Base-by-base conservation (phyloP, 805 yeast species). In the Millerozyma miso region DNA sequence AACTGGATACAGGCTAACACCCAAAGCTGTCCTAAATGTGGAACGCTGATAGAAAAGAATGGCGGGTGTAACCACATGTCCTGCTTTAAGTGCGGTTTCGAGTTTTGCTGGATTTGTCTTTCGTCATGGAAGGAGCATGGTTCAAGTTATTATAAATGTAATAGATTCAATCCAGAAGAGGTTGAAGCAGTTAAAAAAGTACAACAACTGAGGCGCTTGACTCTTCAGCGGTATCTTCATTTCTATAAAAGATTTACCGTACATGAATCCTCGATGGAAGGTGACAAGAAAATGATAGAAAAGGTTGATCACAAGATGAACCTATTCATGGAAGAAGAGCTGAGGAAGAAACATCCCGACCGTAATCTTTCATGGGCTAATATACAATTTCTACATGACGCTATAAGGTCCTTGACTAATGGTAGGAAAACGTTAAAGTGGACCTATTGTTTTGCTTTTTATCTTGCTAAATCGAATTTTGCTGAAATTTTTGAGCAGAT, bases 61-160 rank as follows among this genome's bases (percentile, higher is more conserved):
- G 98, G 97, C 17, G 99, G 99, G 0, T 93, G 99, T 65, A 91
- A 91, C 63, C 99, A 93, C 64, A 91, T 93, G 96, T 76, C 81
- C 1, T 93, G 99, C 61, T 70, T 77, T 3, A 82, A 80, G 45
- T 93, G 99, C 61, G 57, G 60, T 10, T 64, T 78, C 59, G 87
- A 90, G 58, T 93, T 89, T 58, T 93, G 99, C 62, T 93, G 99
- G 99, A 80, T 90, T 33, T 93, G 99, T 62, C 59, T 79, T 47
- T 82, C 82, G 3, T 76, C 70, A 29, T 91, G 99, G 99, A 54
- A 59, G 0, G 64, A 63, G 13, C 98, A 91, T 64, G 80, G 80
- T 3, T 69, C 73, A 20, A 66, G 70, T 35, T 80, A 71, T 63
- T 89, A 80, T 61, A 77, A 79, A 44, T 91, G 98, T 58, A 79